Conservation (phyloP, 768 basidiomycete species). For the Agaricus sinodeliciosus region DNA sequence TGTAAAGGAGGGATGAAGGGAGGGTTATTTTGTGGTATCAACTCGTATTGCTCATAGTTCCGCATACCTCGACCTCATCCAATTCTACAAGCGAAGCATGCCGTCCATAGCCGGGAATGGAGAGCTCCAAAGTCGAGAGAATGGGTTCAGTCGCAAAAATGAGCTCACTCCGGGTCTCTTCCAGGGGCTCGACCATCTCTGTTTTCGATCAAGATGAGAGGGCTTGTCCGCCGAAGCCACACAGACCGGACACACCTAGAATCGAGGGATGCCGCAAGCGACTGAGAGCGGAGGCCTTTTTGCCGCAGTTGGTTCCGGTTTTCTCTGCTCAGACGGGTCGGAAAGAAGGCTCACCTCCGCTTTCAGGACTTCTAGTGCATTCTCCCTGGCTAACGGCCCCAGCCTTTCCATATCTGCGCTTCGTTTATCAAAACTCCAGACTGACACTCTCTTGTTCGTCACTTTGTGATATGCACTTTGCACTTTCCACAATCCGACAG, state of each 20-base stretch:
- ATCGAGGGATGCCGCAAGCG: constrained; percentile 90
- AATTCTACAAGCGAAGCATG: constrained; percentile 65
- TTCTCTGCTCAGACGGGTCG: not conserved
- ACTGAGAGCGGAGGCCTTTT: constrained; percentile 75
- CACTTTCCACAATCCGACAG: constrained; percentile 85
- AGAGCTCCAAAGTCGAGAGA: constrained; percentile 71
- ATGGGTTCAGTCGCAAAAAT: constrained; percentile 93
- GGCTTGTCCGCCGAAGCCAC: not conserved
- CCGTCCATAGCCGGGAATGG: constrained; percentile 60
- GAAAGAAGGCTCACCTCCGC: constrained; percentile 58
- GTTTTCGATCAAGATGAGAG: not conserved
- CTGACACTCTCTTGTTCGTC: constrained; percentile 83
- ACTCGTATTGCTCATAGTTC: not conserved
- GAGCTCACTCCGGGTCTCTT: constrained; percentile 85
- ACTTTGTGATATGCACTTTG: constrained; percentile 83
- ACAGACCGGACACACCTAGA: constrained; percentile 46
- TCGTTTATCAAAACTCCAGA: constrained; percentile 91
- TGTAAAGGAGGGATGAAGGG: constrained; percentile 20
- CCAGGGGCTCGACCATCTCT: constrained; percentile 98
- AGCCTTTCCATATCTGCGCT: constrained; percentile 67
- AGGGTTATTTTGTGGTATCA: not conserved
- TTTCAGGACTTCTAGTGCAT: constrained; percentile 79
- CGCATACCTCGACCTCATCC: constrained; percentile 86
- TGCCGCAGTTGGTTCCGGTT: not conserved
- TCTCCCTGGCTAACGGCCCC: constrained; percentile 58